Percentiles rank a stretch among this genome's conserved stretches.
Conservation (phyloP, 2,329 filamentous ascomycete species). For the Pseudonectria buxi region DNA sequence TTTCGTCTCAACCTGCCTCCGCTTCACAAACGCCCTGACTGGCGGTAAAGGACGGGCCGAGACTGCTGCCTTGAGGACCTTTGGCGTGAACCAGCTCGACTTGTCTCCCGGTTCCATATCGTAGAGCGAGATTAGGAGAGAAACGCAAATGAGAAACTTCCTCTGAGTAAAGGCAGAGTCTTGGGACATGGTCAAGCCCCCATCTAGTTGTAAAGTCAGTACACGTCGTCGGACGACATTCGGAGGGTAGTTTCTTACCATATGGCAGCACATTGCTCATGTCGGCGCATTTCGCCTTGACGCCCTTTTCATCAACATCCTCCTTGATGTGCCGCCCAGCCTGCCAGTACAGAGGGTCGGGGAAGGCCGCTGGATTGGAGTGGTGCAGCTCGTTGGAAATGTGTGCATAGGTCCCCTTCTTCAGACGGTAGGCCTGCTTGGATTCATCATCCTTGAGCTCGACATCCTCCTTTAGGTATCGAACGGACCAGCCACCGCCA, state of each 20-base stretch:
- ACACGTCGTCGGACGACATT: background rate
- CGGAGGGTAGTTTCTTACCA: slow-evolving; percentile 20
- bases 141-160: slow-evolving; percentile 29
- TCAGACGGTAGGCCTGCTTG: slow-evolving; percentile 21
- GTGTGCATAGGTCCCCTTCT: slow-evolving; percentile 30
- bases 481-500: slow-evolving; percentile 26
- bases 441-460: slow-evolving; percentile 22
- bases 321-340: slow-evolving; percentile 27
- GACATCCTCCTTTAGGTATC: slow-evolving; percentile 26
- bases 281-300: slow-evolving; percentile 13
- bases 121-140: slow-evolving; percentile 30
- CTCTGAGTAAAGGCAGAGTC: slow-evolving; percentile 26
- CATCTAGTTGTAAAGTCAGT: slow-evolving; percentile 20
- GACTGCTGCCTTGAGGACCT: slow-evolving; percentile 17
- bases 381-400: slow-evolving; percentile 28
- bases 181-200: slow-evolving; percentile 26
- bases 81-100: slow-evolving; percentile 20
- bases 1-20: slow-evolving; percentile 10
- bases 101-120: slow-evolving; percentile 27
- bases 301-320: slow-evolving; percentile 16
- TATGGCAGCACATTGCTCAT: slow-evolving; percentile 25
- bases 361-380: slow-evolving; percentile 26
- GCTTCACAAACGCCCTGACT: slow-evolving; percentile 28
- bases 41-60: slow-evolving; percentile 22
- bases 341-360: slow-evolving; percentile 30